Evolutionary conservation across 768 basidiomycete species (phyloP).

Genomic region (Trichaptum fuscoviolaceum): DNA sequence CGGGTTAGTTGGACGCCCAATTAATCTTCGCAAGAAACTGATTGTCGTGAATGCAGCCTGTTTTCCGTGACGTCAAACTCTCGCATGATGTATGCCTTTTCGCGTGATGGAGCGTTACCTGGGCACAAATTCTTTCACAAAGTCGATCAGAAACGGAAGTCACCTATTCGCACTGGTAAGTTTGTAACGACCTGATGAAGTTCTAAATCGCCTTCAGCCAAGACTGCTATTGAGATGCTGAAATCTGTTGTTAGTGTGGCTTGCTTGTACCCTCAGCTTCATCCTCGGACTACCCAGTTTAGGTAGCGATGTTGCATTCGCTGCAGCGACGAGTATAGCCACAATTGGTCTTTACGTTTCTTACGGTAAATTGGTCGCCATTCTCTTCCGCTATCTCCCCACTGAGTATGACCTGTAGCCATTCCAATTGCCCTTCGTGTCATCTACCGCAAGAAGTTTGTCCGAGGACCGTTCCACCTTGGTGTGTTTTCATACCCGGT

Average conservation of each 20-base stretch:
- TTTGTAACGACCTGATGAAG: neutral
- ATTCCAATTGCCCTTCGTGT: conserved; percentile 69
- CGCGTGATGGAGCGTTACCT: conserved; percentile 70
- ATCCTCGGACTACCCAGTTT: conserved; percentile 69
- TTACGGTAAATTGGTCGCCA: conserved; percentile 41
- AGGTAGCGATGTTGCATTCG: conserved; percentile 66
- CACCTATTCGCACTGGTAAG: conserved; percentile 64
- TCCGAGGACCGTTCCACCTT: conserved; percentile 69
- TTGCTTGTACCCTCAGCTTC: conserved; percentile 72
- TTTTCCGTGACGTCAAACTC: conserved; percentile 78
- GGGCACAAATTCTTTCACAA: conserved; percentile 62
- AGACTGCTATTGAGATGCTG: neutral
- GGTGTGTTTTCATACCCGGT: conserved; percentile 58
- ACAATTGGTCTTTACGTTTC: conserved; percentile 76
- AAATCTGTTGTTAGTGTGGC: conserved; percentile 50
- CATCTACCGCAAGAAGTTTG: conserved; percentile 52
- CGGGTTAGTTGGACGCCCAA: conserved; percentile 34
- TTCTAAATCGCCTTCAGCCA: too few relatives aligned
- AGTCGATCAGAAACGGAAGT: conserved; percentile 52
- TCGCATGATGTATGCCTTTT: conserved; percentile 80
- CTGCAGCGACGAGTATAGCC: conserved; percentile 52
- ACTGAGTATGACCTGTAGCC: conserved; percentile 24
- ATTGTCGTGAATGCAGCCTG: conserved; percentile 34
- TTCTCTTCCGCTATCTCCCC: neutral
- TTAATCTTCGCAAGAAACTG: neutral